Evolutionary conservation across 2,329 filamentous ascomycete species (phyloP), one percentile per base, ranked within the genome.

Genomic region (Diaporthe capsici): DNA sequence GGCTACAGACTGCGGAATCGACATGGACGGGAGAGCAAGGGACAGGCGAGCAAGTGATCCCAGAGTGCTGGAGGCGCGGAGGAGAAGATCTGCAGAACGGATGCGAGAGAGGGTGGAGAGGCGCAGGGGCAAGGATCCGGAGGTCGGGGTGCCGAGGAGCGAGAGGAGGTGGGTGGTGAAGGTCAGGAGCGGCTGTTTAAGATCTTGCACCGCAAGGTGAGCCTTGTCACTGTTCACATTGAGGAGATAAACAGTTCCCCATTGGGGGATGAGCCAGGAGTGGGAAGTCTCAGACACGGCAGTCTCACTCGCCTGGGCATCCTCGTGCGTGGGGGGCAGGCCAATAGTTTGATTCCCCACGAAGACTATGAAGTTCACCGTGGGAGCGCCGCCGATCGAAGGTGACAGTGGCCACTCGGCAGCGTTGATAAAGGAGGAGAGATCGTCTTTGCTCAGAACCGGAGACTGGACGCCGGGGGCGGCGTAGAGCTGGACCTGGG

Each of bases 371-470:
- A 99, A 98, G 84, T 99, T 98, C 81, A 99, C 92, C 0, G 97
- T 99, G 1, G 97, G 97, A 0, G 96, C 96, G 25, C 92, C 92
- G 57, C 96, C 97, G 79, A 99, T 98, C 74, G 95, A 98, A 0
- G 96, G 96, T 77, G 94, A 98, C 3, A 99, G 86, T 0, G 97
- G 97, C 97, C 97, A 99, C 85, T 99, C 97, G 2, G 97, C 97
- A 3, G 96, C 96, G 81, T 99, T 99, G 84, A 99, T 95, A 81
- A 99, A 99, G 1, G 94, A 96, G 51, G 95, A 95, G 1, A 99
- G 88, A 80, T 98, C 95, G 79, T 98, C 94, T 82, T 95, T 96
- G 80, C 91, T 92, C 49, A 99, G 86, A 0, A 93, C 89, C 34
- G 92, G 86, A 22, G 88, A 88, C 80, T 90, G 88, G 1, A 91